Conservation (phyloP, 805 yeast genomes). For the Sugiyamaella americana region DNA sequence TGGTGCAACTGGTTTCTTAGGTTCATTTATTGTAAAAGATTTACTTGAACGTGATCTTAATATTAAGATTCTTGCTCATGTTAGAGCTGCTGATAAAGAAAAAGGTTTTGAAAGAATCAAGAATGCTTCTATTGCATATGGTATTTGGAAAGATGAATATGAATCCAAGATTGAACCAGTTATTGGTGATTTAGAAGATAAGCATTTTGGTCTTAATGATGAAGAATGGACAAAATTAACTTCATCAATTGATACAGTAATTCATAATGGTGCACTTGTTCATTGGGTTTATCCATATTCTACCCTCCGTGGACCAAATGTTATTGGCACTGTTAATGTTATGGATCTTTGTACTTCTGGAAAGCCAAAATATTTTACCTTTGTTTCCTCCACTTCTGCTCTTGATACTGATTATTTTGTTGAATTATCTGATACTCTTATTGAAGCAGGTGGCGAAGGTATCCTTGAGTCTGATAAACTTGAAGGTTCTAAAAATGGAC, state of each 20-base stretch:
- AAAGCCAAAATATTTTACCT: constrained; percentile 77
- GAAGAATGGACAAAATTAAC: constrained; percentile 54
- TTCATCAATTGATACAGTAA: constrained; percentile 64
- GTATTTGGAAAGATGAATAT: constrained; percentile 66
- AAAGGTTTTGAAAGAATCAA: constrained; percentile 73
- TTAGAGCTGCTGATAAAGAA: constrained; percentile 65
- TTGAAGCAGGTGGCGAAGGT: constrained; percentile 62
- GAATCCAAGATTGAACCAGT: constrained; percentile 57
- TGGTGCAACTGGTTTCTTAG: constrained; percentile 95
- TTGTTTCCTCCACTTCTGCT: constrained; percentile 94
- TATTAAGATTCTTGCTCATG: constrained; percentile 77
- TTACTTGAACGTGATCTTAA: constrained; percentile 52
- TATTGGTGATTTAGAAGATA: constrained; percentile 70
- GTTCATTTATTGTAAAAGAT: constrained; percentile 80
- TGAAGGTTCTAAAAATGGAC: constrained; percentile 71
- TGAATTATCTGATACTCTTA: constrained; percentile 63
- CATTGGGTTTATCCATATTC: constrained; percentile 98
- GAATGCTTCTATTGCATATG: constrained; percentile 73
- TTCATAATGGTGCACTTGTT: constrained; percentile 96
- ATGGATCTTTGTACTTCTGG: constrained; percentile 71
- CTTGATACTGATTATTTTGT: constrained; percentile 80
- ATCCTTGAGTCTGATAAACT: constrained; percentile 78
- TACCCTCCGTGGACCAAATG: constrained; percentile 88
- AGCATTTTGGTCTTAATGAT: constrained; percentile 63
- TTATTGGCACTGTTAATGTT: constrained; percentile 77